Conservation (phyloP, 805 yeast genomes). For the Saturnispora besseyi region DNA sequence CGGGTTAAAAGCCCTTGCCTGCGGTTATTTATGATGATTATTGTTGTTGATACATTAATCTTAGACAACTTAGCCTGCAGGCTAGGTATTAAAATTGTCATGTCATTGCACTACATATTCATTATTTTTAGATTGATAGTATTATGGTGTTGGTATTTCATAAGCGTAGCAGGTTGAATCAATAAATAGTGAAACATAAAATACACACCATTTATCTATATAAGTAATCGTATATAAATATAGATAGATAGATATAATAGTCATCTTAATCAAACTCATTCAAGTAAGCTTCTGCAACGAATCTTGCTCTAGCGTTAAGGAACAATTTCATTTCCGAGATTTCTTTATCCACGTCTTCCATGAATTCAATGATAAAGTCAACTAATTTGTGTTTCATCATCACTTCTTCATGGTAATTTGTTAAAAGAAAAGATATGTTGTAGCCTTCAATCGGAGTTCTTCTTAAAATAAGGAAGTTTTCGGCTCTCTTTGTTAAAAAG, state of each 20-base stretch:
- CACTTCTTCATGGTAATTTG: conserved; percentile 90
- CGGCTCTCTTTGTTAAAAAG: conserved; percentile 92
- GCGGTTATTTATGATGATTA: conserved; percentile 21
- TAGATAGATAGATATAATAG: neutral
- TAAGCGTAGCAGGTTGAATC: neutral
- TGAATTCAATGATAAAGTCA: conserved; percentile 93
- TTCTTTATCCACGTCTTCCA: conserved; percentile 99
- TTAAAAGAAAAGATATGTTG: conserved; percentile 86
- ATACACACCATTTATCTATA: neutral
- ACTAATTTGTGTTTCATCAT: conserved; percentile 93
- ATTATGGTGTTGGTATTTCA: neutral
- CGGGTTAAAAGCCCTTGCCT: conserved; percentile 29
- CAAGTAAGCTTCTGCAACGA: conserved; percentile 91
- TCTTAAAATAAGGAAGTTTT: conserved; percentile 84
- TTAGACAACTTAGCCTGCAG: conserved; percentile 19
- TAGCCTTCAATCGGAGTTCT: conserved; percentile 85
- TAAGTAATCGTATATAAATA: neutral
- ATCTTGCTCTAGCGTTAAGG: conserved; percentile 94
- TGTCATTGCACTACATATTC: conserved; percentile 11
- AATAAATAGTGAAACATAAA: neutral
- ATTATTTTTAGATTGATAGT: conserved; percentile 12
- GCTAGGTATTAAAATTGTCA: conserved; percentile 15
- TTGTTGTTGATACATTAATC: neutral
- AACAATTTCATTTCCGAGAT: conserved; percentile 97
- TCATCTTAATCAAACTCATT: conserved; percentile 65